phyloP scores from a whole-genome alignment of 1,284 basidiomycete genomes.

The Ceratobasidium sp. region DNA sequence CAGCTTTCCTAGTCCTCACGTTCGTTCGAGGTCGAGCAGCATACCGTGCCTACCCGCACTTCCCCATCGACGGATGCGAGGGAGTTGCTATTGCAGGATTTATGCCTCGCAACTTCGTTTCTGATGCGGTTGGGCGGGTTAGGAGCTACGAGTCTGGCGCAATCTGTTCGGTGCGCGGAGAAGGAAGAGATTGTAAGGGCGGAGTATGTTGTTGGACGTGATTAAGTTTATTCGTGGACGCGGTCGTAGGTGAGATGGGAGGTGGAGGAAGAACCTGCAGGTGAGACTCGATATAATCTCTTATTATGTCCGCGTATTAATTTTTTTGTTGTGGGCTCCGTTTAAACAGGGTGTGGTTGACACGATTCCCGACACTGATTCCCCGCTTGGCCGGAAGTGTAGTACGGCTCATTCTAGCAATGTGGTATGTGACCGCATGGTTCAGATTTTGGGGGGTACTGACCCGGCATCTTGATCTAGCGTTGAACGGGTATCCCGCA shows the following conservation, averaged over 20 bases:
- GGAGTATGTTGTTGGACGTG: constrained; percentile 73
- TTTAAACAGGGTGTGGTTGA: constrained; percentile 89
- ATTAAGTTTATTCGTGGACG: constrained; percentile 88
- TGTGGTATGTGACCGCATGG: constrained; percentile 56
- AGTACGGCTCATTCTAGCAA: constrained; percentile 74
- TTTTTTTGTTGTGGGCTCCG: constrained; percentile 63
- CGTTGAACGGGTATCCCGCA: constrained; percentile 81
- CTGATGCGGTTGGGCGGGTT: constrained; percentile 37
- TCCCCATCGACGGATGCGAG: constrained; percentile 62
- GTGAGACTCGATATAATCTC: constrained; percentile 54
- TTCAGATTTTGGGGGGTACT: constrained; percentile 48
- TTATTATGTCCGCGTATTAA: background rate
- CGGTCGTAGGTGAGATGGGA: constrained; percentile 73
- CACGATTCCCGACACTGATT: constrained; percentile 76
- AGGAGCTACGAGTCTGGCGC: constrained; percentile 23
- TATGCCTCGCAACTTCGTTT: constrained; percentile 68
- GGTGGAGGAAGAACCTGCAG: constrained; percentile 85
- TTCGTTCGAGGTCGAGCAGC: constrained; percentile 68
- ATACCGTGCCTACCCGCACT: constrained; percentile 68
- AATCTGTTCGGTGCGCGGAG: constrained; percentile 48
- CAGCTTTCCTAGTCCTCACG: constrained; percentile 29
- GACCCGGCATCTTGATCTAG: background rate
- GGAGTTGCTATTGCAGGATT: constrained; percentile 60
- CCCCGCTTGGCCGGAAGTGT: constrained; percentile 84
- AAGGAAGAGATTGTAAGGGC: constrained; percentile 65